Base-by-base conservation (phyloP, 2,329 filamentous ascomycete genomes). In the Talaromyces pinophilus region DNA sequence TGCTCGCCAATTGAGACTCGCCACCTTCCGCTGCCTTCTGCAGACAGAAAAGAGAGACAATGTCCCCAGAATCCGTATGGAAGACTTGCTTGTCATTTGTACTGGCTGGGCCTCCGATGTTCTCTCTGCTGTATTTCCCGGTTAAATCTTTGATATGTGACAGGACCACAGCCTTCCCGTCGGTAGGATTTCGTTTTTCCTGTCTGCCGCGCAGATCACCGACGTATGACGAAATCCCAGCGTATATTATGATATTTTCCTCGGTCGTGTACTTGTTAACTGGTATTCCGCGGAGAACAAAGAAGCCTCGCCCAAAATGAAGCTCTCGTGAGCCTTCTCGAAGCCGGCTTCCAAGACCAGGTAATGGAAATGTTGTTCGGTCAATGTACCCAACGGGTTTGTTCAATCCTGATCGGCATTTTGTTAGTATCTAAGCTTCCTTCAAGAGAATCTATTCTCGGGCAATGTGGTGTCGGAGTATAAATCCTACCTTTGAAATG, bases 111-210 rank as follows among this genome's bases (percentile, higher is more conserved):
- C 79, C 76, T 0, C 80, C 78, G 57, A 83, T 82, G 13, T 73
- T 71, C 15, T 69, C 75, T 7, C 70, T 71, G 17, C 33, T 57
- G n/a, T 66, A 77, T 68, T 1, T 68, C 69, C 1, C 64, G 65
- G 38, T 68, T 4, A 90, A 78, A 70, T 91, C 88, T 72, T 87
- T 90, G 76, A 91, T 87, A 69, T 90, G 88, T 7, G 82, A 79
- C 2, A 88, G 74, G 4, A 87, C 83, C 0, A 87, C 83, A 67
- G 63, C 11, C 70, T 64, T 11, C 60, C 68, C 6, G 65, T 62
- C 63, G 1, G 19, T 50, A 6, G 38, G 22, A 8, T 67, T 69
- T 22, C 78, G 78, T 50, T 76, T 77, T 70, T 82, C 78, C 69
- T 83, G 82, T 1, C 79, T 74, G 2, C 78, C 82, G 2, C 81